Base-by-base conservation (phyloP, 2,329 filamentous ascomycete species). In the Gyromitra esculenta region DNA sequence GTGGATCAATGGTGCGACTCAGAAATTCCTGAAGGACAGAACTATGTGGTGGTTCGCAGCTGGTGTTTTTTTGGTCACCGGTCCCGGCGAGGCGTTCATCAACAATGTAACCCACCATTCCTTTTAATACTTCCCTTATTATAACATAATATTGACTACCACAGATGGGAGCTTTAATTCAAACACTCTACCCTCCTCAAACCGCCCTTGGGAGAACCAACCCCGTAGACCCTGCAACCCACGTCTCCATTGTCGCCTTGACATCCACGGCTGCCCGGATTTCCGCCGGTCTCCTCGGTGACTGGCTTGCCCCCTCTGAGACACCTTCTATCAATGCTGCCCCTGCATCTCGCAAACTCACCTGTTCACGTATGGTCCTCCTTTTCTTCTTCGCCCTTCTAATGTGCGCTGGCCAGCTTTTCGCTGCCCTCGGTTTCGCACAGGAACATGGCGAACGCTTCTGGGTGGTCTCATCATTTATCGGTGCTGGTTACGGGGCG, bases 21-120 rank as follows among this genome's bases (percentile, higher is more conserved):
- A 90, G 11, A 87, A 90, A 2, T 99, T 98, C 83, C 87, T 99
- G 8, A 87, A 89, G 31, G 96, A 99, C 80, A 90, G 88, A 76
- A 97, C 94, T 11, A 98, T 98, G 95, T 99, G 95, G 95, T 92
- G 90, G 82, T 91, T 99, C 80, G 93, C 95, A 0, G 85, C 91
- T 0, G 94, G 94, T 21, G 98, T 99, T 84, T 93, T 98, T 83
- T 88, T 98, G 78, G 92, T 97, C 80, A 92, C 94, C 69, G 96
- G 96, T 0, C 95, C 96, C 0, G 95, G 94, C n/a, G 96, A 99
- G 84, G 92, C 95, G 9, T 99, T 97, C 83, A 94, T 98, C 84
- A 99, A 98, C 85, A 99, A 98, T 81, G 86, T 85, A 78, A 78
- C 82, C 81, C 7, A 39, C 8, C 5, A 9, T 35, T 31, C 35